A percentile compares a stretch with the other conserved stretches of the same genome.
These are phyloP conservation scores for Fusarium staphyleae DNA, from an alignment of 2,329 filamentous ascomycete genomes.

Conservation along the genomic window DNA sequence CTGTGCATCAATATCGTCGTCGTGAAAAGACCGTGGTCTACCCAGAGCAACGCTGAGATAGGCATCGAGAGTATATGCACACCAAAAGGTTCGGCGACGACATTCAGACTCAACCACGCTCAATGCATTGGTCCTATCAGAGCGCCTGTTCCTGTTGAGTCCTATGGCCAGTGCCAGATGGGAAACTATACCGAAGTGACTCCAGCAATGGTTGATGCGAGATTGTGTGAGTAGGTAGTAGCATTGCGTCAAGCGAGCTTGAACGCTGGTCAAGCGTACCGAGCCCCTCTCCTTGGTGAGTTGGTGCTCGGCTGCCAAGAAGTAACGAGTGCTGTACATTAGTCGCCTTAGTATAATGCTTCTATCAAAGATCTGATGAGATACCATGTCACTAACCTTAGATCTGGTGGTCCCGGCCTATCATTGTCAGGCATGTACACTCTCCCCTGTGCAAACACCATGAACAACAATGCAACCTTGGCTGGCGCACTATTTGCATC, in stretches of 20 bases:
- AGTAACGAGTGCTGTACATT: slow-evolving; percentile 32
- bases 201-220: slow-evolving; percentile 57
- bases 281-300: slow-evolving; percentile 49
- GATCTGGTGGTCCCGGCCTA: slow-evolving; percentile 35
- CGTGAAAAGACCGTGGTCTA: slow-evolving; percentile 35
- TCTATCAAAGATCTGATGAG: fast-evolving
- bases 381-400: slow-evolving; percentile 18
- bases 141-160: slow-evolving; percentile 25
- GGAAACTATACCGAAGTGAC: slow-evolving; percentile 52
- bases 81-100: slow-evolving; percentile 38
- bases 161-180: slow-evolving; percentile 51
- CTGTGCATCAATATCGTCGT: slow-evolving; percentile 39
- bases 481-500: slow-evolving; percentile 32
- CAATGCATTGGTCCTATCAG: slow-evolving; percentile 20
- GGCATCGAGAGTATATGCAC: slow-evolving; percentile 37
- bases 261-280: slow-evolving; percentile 50
- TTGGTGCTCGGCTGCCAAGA: slow-evolving; percentile 47
- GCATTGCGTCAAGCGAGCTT: slow-evolving; percentile 52
- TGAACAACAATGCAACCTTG: slow-evolving; percentile 55
- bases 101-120: slow-evolving; percentile 34
- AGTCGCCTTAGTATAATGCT: not conserved
- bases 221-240: slow-evolving; percentile 54
- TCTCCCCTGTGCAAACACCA: slow-evolving; percentile 59
- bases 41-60: slow-evolving; percentile 38
- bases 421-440: slow-evolving; percentile 47